These are phyloP conservation scores for Claviceps purpurea DNA, from an alignment of 2,329 filamentous ascomycete genomes.

Conservation along the genomic window DNA sequence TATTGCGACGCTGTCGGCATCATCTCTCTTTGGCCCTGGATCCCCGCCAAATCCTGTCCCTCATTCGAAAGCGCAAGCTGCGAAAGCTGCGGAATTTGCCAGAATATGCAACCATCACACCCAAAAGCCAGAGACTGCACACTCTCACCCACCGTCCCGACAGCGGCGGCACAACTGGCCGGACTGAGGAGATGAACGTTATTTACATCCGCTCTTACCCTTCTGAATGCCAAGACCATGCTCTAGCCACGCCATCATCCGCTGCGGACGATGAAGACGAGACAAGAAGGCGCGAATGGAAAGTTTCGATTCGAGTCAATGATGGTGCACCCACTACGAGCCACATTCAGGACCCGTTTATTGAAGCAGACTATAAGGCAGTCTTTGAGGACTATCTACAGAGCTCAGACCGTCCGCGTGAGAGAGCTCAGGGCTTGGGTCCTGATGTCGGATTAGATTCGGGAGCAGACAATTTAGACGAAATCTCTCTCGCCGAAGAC, in stretches of 20 bases:
- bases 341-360: slow-evolving; percentile 13
- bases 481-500: slow-evolving; percentile 8
- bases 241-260: background rate
- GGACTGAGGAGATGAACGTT: slow-evolving; percentile 10
- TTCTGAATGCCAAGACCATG: slow-evolving; percentile 4
- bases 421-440: slow-evolving; percentile 9
- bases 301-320: slow-evolving; percentile 12
- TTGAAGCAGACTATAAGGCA: slow-evolving; percentile 12
- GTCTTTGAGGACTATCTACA: slow-evolving; percentile 16
- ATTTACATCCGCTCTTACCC: slow-evolving; percentile 10
- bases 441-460: slow-evolving; percentile 1
- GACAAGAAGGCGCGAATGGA: slow-evolving; percentile 11
- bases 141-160: slow-evolving; percentile 1
- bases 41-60: slow-evolving; percentile 1
- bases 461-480: slow-evolving; percentile 2
- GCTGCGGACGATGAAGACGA: slow-evolving; percentile 1
- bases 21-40: background rate
- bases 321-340: slow-evolving; percentile 3
- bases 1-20: background rate
- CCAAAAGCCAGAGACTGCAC: slow-evolving; percentile 2
- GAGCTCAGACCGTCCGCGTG: slow-evolving; percentile 11
- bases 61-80: slow-evolving; percentile 4
- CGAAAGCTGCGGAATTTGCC: background rate
- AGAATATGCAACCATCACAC: slow-evolving; percentile 5
- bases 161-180: background rate